phyloP scores from a whole-genome alignment of 2,329 filamentous ascomycete species.

The Alternaria alternata region DNA sequence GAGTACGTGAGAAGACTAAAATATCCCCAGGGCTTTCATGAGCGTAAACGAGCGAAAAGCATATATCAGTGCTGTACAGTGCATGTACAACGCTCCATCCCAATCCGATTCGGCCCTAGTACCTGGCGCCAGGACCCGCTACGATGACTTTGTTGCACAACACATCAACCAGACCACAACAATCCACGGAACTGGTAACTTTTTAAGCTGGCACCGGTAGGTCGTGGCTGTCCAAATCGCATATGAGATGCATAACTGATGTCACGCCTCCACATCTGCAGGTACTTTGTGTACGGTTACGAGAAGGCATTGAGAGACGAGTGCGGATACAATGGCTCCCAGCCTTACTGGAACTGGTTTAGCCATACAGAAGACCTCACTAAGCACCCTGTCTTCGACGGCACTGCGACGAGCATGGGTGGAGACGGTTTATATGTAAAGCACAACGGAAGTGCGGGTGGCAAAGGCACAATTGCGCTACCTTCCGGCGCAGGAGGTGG shows the following conservation, averaged over 20 bases:
- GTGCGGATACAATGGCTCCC: slow-evolving; percentile 48
- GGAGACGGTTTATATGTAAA: slow-evolving; percentile 26
- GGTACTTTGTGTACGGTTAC: slow-evolving; percentile 45
- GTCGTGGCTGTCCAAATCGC: background rate
- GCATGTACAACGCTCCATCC: slow-evolving; percentile 23
- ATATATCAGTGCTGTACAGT: slow-evolving; percentile 33
- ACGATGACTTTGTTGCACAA: slow-evolving; percentile 39
- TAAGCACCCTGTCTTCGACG: slow-evolving; percentile 36
- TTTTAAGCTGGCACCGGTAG: slow-evolving; percentile 46
- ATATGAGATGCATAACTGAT: background rate
- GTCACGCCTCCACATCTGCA: background rate
- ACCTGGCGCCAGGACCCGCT: slow-evolving; percentile 36
- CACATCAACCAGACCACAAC: slow-evolving; percentile 32
- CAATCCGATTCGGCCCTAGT: slow-evolving; percentile 19
- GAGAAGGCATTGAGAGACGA: slow-evolving; percentile 50
- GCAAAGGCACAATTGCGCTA: slow-evolving; percentile 18
- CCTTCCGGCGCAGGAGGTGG: slow-evolving; percentile 32
- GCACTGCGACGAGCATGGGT: slow-evolving; percentile 47
- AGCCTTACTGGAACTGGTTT: slow-evolving; percentile 61
- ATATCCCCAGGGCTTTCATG: background rate
- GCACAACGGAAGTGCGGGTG: slow-evolving; percentile 23
- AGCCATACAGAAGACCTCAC: slow-evolving; percentile 37
- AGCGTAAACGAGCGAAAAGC: slow-evolving; percentile 21
- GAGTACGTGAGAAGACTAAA: background rate
- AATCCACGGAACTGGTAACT: slow-evolving; percentile 34